Conservation (phyloP, 176 grass and related monocot genomes). For the Avena eriantha region DNA sequence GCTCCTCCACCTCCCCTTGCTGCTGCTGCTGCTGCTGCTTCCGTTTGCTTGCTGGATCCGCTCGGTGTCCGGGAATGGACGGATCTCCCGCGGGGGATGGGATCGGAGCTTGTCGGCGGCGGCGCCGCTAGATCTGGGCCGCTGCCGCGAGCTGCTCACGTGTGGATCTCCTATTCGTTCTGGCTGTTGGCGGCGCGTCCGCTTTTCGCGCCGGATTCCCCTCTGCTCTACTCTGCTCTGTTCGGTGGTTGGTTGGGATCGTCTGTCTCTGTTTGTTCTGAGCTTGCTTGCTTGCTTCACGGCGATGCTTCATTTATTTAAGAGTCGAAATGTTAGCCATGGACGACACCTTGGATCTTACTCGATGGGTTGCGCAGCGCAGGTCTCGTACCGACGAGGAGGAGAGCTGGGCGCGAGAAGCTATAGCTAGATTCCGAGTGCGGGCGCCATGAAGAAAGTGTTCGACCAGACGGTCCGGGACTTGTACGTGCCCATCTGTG, state of each 20-base stretch:
- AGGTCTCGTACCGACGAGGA: constrained; percentile 41
- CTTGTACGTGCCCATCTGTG: constrained; percentile 57
- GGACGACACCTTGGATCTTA: constrained; percentile 37
- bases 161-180: constrained; percentile 12
- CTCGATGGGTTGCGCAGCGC: neutral
- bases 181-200: neutral
- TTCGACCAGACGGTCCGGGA: constrained; percentile 98
- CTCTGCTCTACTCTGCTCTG: neutral
- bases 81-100: neutral
- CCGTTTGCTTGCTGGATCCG: neutral
- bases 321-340: neutral
- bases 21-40: neutral
- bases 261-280: neutral
- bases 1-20: neutral
- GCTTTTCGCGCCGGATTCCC: constrained; percentile 14
- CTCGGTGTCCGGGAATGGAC: neutral
- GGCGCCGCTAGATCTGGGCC: constrained; percentile 45
- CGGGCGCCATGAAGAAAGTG: constrained; percentile 84
- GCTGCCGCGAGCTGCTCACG: neutral
- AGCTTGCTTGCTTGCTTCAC: constrained; percentile 13
- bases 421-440: constrained; percentile 31
- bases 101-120: constrained; percentile 9
- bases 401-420: neutral
- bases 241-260: neutral
- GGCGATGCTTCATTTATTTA: neutral